Evolutionary conservation across 108 stramenopile genomes (phyloP).

Genomic region (Nitzschia palea): DNA sequence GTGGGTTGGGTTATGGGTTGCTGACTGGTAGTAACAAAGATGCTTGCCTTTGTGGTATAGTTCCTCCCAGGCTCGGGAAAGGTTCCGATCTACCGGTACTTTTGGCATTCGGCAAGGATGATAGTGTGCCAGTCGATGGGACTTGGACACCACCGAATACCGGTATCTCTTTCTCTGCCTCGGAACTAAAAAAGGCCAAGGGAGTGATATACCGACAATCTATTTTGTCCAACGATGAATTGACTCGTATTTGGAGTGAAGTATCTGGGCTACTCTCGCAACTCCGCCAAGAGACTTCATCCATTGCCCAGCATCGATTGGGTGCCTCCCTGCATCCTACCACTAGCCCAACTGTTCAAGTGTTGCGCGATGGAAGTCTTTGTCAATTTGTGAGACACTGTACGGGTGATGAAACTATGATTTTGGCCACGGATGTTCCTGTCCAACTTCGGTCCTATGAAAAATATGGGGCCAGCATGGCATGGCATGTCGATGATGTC

Average conservation of each 20-base stretch:
- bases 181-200: conserved; percentile 44
- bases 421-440: conserved; percentile 43
- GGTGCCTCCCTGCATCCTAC: conserved; percentile 40
- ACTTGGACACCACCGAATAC: no score
- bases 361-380: conserved; percentile 59
- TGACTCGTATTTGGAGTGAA: conserved; percentile 29
- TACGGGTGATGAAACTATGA: conserved; percentile 9
- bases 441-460: conserved; percentile 74
- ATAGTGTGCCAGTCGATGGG: no score
- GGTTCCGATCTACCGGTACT: no score
- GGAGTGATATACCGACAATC: conserved; percentile 68
- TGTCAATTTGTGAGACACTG: conserved; percentile 35
- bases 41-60: no score
- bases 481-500: conserved; percentile 75
- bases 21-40: no score
- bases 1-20: no score
- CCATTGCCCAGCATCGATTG: conserved; percentile 60
- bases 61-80: no score
- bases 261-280: conserved; percentile 8
- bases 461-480: conserved; percentile 69
- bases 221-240: conserved; percentile 50
- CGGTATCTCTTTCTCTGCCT: no score
- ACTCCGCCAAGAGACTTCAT: conserved; percentile 53
- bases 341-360: conserved; percentile 24
- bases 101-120: no score